These are phyloP conservation scores for Aspergillus tubingensis DNA, from an alignment of 2,329 filamentous ascomycete genomes.

Conservation along the genomic window DNA sequence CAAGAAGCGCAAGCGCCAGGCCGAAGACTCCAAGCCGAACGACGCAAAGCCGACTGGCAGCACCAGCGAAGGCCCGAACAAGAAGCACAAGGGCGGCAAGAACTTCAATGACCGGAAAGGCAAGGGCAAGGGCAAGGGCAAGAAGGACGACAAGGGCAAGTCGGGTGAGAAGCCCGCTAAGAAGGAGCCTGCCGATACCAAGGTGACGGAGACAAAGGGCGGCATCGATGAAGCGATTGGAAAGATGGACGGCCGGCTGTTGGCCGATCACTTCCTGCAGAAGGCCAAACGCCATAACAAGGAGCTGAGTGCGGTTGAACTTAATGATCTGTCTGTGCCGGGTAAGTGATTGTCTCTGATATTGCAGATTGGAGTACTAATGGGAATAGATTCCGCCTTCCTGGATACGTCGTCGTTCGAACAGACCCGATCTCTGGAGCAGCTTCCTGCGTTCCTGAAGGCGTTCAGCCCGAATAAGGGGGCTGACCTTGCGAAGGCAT, in stretches of 20 bases:
- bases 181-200: slow-evolving; percentile 29
- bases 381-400: slow-evolving; percentile 67
- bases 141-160: slow-evolving; percentile 25
- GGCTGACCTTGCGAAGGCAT: slow-evolving; percentile 62
- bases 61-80: slow-evolving; percentile 30
- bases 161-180: slow-evolving; percentile 21
- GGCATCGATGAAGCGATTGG: slow-evolving; percentile 79
- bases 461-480: slow-evolving; percentile 56
- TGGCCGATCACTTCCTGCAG: slow-evolving; percentile 84
- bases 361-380: slow-evolving; percentile 8
- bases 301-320: slow-evolving; percentile 79
- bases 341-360: slow-evolving; percentile 57
- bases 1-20: slow-evolving; percentile 45
- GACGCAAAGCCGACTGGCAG: slow-evolving; percentile 22
- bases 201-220: slow-evolving; percentile 61
- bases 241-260: slow-evolving; percentile 76
- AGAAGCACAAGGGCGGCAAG: slow-evolving; percentile 31
- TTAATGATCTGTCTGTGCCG: slow-evolving; percentile 78
- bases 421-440: slow-evolving; percentile 66
- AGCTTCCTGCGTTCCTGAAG: slow-evolving; percentile 79
- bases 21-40: slow-evolving; percentile 34
- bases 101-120: slow-evolving; percentile 25
- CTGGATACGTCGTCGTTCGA: slow-evolving; percentile 76
- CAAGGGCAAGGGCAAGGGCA: slow-evolving; percentile 19
- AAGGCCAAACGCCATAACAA: slow-evolving; percentile 75